Evolutionary conservation across 2,329 filamentous ascomycete species (phyloP), one percentile per base, ranked within the genome.

Genomic region (Pyrenophora graminea): DNA sequence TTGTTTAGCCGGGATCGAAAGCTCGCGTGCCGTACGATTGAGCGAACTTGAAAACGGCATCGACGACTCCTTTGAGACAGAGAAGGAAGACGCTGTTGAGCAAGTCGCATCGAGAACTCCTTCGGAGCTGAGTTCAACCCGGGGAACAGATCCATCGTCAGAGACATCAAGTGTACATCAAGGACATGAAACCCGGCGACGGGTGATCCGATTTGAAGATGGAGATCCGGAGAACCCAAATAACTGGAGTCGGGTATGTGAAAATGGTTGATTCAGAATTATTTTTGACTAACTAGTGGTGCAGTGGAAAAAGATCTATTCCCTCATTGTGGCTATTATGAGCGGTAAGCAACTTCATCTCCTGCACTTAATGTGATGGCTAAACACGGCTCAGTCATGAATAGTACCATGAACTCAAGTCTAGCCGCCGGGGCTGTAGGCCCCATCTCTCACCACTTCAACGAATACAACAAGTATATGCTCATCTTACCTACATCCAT

Each of bases 371-470:
- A 33, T 1, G 37, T 15, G 15, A 33, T 1, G 37, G 17, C 55
- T 58, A 43, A 61, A 2, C 3, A 15, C 1, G 4, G 2, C 3
- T 9, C 21, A 69, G 68, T 72, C 8, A 76, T 88, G 66, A 90
- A 90, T 68, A 85, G 81, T 21, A 89, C 86, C 8, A 82, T 89
- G 72, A 83, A 82, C 1, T 87, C 82, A 19, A 68, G 66, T 0
- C 76, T 90, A 4, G 84, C 86, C 1, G 83, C 84, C 48, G 86
- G 86, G 68, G 83, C 84, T 12, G 79, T 85, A 2, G 77, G 80
- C 2, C 80, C 77, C 44, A 86, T 89, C 39, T 74, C 79, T 2
- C 66, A 71, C 3, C 77, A 86, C 58, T 90, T 86, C 72, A 64
- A 77, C 45, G 72, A 88, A 50, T 79, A 79, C 0, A 70, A 72